These are phyloP conservation scores for Ananas comosus DNA, from an alignment of 176 grass and related monocot species.

Conservation along the genomic window DNA sequence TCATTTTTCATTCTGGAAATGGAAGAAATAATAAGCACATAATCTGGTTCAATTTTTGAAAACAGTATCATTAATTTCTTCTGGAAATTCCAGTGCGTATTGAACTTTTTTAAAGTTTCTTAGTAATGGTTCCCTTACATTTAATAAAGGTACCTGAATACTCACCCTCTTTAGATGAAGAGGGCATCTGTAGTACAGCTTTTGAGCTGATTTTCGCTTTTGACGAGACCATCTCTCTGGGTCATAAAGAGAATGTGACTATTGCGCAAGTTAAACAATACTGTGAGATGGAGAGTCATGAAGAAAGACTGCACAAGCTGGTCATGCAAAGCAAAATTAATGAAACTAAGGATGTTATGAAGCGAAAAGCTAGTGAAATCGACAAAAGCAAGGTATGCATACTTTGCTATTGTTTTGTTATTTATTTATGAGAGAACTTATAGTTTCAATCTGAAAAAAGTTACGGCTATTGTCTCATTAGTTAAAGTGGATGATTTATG, in stretches of 20 bases:
- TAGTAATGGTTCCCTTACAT: constrained; percentile 33
- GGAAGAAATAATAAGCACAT: not conserved
- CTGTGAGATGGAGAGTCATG: constrained; percentile 84
- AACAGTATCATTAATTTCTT: too few species aligned
- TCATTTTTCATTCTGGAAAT: not conserved
- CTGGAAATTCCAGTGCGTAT: too few species aligned
- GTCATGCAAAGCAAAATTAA: constrained; percentile 81
- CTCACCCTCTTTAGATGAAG: constrained; percentile 68
- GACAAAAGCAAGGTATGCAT: constrained; percentile 69
- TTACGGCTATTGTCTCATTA: not conserved
- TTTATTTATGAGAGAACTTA: not conserved
- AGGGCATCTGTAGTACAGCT: constrained; percentile 50
- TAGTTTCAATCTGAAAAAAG: not conserved
- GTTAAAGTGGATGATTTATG: not conserved
- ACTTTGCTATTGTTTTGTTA: not conserved
- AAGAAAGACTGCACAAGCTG: constrained; percentile 71
- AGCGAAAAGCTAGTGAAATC: constrained; percentile 71
- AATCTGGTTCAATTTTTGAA: not conserved
- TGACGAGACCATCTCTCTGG: constrained; percentile 76
- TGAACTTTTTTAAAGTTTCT: not conserved
- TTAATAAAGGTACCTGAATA: constrained; percentile 66
- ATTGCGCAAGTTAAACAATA: constrained; percentile 85
- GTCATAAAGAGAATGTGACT: constrained; percentile 79
- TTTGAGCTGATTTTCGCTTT: constrained; percentile 92
- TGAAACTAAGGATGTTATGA: constrained; percentile 84